Evolutionary conservation across 2,329 filamentous ascomycete species (phyloP), one percentile per base, ranked within the genome.

Genomic region (Didymella sp.): DNA sequence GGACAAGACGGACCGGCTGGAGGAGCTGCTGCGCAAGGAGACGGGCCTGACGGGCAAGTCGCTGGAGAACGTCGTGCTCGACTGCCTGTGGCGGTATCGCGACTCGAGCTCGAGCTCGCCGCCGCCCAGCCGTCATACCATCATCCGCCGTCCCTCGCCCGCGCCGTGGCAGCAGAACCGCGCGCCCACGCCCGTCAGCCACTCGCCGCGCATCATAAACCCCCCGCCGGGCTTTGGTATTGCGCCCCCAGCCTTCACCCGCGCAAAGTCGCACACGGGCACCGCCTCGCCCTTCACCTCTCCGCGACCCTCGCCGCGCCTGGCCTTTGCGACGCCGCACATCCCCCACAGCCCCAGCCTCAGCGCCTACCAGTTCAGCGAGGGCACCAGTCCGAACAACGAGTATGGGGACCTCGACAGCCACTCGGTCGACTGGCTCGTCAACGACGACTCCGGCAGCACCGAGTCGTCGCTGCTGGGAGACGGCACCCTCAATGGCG

Each of bases 381-480:
- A 96, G 70, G 67, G 69, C 58, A 84, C 68, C 21, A 91, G 87
- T 45, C 89, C 91, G 6, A 87, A 90, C 17, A 88, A 89, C 41
- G 93, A 98, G 71, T 94, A 96, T 73, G 92, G 92, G 54, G 92
- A 98, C 69, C 89, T 92, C 71, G 93, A 94, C 65, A 91, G 89
- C 61, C 94, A 98, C 75, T 96, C 95, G 68, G 92, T 99, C 49
- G 94, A 98, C 77, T 98, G 94, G 95, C 84, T 98, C 42, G 91
- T 97, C 50, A 88, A 85, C 66, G 95, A 95, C 73, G 93, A 96
- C 75, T 89, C 91, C 69, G 87, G 86, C 51, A 90, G 89, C 69
- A 93, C 89, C 66, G 85, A 92, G 22, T 96, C 92, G 22, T 90
- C 88, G 22, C 77, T 85, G 37, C 84, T 86, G 31, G 86, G 85